These are phyloP conservation scores for Puccinia coronata DNA, from an alignment of 1,284 basidiomycete genomes.

Conservation along the genomic window DNA sequence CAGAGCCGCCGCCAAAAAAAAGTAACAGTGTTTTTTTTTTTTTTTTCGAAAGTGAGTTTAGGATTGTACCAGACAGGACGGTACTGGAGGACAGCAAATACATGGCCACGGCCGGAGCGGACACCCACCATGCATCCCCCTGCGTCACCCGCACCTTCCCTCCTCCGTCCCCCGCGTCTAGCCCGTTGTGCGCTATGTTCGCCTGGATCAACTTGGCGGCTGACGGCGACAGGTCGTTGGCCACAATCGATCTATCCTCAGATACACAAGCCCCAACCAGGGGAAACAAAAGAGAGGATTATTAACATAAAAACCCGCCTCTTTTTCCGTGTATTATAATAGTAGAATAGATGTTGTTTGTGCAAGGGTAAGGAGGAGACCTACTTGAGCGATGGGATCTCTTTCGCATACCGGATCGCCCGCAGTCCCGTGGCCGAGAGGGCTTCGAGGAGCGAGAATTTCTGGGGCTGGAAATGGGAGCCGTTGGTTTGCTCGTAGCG, in stretches of 20 bases:
- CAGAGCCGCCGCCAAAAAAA: too few relatives aligned
- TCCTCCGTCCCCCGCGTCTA: conserved; percentile 60
- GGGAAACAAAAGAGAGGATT: background rate
- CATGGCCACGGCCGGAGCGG: background rate
- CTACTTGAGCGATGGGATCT: conserved; percentile 86
- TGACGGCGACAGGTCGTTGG: conserved; percentile 84
- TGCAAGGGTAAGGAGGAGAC: conserved; percentile 50
- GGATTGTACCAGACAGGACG: too few relatives aligned
- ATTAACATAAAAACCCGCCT: too few relatives aligned
- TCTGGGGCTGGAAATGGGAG: conserved; percentile 61
- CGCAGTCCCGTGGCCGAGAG: conserved; percentile 93
- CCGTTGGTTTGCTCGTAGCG: background rate
- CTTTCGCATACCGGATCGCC: conserved; percentile 95
- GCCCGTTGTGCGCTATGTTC: conserved; percentile 85
- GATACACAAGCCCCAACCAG: background rate
- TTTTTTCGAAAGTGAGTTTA: background rate
- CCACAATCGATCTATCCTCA: conserved; percentile 73
- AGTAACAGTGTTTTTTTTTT: too few relatives aligned
- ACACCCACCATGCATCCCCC: conserved; percentile 82
- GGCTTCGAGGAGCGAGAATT: conserved; percentile 85
- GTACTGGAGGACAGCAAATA: too few relatives aligned
- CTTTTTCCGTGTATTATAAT: too few relatives aligned
- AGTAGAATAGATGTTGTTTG: background rate
- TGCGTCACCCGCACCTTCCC: conserved; percentile 79
- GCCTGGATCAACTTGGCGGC: conserved; percentile 83